Evolutionary conservation across 2,329 filamentous ascomycete genomes (phyloP), one percentile per base, ranked within the genome.

Genomic region (Penicillium sp.): DNA sequence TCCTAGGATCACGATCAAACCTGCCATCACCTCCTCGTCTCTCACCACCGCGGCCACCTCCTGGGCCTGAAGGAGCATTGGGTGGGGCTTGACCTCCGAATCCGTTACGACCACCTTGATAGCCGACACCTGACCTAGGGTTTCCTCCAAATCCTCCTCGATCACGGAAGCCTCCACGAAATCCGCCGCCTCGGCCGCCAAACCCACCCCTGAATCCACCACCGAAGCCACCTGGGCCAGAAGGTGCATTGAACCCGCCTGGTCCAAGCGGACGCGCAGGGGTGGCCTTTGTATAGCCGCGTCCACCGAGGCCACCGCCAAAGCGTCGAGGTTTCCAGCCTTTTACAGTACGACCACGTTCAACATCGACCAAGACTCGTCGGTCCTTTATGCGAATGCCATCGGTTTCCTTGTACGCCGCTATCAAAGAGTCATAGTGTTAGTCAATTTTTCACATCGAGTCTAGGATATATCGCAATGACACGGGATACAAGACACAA

Each of bases 301-400:
- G 87, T 47, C 93, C 93, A 61, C 94, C 94, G 2, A 97, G 83
- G 47, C 94, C 94, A 63, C 94, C 94, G 57, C 93, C 94, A 52
- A 96, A 88, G 62, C 94, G 88, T 64, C 90, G 87, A 60, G 94
- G 94, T 68, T 90, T 89, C 94, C 94, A 99, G 49, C 89, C 91
- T 68, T 90, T 89, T 42, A 97, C 91, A 30, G 94, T 97, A 65
- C 94, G 88, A 64, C 94, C 94, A 68, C 94, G 87, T 77, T 99
- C 94, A 60, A 97, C 93, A 71, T 99, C 94, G 67, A 97, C 91
- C 70, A 96, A 85, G 68, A 97, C 90, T 66, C 88, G 86, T 68
- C 93, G 86, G 70, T 95, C 92, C 72, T 91, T 95, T 77, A 99
- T 96, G 65, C 88, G 87, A 68, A 96, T 89, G 63, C 90, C 90